Conservation (phyloP, 2,329 filamentous ascomycete genomes). For the Blastomyces percursus region DNA sequence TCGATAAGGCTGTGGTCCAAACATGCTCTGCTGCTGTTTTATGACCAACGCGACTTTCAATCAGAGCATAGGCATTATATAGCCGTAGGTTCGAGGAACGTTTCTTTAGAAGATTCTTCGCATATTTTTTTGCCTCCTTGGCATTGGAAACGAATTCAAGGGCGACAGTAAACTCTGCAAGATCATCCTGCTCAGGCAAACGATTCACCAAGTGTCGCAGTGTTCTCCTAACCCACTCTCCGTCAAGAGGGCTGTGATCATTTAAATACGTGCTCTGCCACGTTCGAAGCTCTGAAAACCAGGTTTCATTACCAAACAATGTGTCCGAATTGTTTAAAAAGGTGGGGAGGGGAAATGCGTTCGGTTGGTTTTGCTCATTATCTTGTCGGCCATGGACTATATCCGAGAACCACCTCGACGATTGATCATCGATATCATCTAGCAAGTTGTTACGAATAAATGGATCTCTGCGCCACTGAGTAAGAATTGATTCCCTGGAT, state of each 20-base stretch:
- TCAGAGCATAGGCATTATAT: conserved; percentile 68
- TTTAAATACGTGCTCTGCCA: conserved; percentile 21
- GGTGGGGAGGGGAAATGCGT: conserved; percentile 28
- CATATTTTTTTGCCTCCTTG: conserved; percentile 52
- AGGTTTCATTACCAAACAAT: conserved; percentile 44
- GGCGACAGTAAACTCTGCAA: conserved; percentile 61
- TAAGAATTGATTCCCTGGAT: conserved; percentile 18
- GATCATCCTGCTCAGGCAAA: conserved; percentile 34
- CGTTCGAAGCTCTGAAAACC: conserved; percentile 31
- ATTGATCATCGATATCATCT: conserved; percentile 17
- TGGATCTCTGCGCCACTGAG: conserved; percentile 40
- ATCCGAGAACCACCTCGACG: conserved; percentile 21
- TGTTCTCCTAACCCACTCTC: conserved; percentile 41
- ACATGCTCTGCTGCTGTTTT: conserved; percentile 51
- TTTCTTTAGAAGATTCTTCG: conserved; percentile 62
- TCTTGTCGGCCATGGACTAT: conserved; percentile 7
- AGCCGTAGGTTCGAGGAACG: conserved; percentile 53
- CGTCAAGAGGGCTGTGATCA: conserved; percentile 28
- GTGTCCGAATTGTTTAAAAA: conserved; percentile 40
- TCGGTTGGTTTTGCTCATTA: conserved; percentile 16
- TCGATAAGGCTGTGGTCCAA: conserved; percentile 54
- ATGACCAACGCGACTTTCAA: conserved; percentile 54
- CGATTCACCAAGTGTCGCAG: conserved; percentile 48
- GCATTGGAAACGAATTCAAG: conserved; percentile 51
- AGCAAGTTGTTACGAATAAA: conserved; percentile 41